A percentile compares a stretch with the other conserved stretches of the same genome.
phyloP scores from a whole-genome alignment of 2,329 filamentous ascomycete species.

The Ascocoryne sarcoides region DNA sequence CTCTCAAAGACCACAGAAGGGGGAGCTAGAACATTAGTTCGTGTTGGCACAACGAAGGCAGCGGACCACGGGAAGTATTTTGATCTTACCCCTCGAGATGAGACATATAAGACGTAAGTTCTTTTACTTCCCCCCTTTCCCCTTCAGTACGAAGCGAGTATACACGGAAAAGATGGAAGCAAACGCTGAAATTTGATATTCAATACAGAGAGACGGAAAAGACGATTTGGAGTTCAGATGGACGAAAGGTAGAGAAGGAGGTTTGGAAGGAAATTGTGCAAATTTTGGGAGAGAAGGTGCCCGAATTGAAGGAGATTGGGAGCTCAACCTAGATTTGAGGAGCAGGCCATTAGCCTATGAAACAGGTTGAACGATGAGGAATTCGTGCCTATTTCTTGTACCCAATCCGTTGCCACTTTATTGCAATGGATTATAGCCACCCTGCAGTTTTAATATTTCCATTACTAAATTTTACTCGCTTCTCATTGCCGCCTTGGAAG shows the following conservation, averaged over 20 bases:
- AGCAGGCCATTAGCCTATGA: too few species aligned
- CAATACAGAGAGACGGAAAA: slow-evolving; percentile 14
- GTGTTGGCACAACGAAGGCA: slow-evolving; percentile 20
- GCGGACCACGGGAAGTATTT: slow-evolving; percentile 22
- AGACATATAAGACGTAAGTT: slow-evolving; percentile 21
- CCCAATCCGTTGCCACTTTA: too few species aligned
- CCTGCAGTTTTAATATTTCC: too few species aligned
- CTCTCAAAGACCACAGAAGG: slow-evolving; percentile 25
- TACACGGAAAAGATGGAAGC: neutral
- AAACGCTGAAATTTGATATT: too few species aligned
- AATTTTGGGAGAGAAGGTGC: slow-evolving; percentile 16
- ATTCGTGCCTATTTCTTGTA: too few species aligned
- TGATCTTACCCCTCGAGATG: slow-evolving; percentile 17
- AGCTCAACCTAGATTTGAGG: too few species aligned
- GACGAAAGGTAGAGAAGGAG: slow-evolving; percentile 20
- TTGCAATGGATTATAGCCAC: too few species aligned
- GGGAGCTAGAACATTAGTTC: slow-evolving; percentile 25
- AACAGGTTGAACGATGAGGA: too few species aligned
- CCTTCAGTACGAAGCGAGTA: too few species aligned
- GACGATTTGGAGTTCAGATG: slow-evolving; percentile 17
- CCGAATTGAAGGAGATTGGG: slow-evolving; percentile 17
- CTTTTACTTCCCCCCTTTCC: too few species aligned
- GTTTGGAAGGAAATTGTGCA: slow-evolving; percentile 22
- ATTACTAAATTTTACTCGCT: too few species aligned
- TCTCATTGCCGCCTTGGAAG: too few species aligned